phyloP scores from a whole-genome alignment of 441 rosid species.

The Populus tomentosa region DNA sequence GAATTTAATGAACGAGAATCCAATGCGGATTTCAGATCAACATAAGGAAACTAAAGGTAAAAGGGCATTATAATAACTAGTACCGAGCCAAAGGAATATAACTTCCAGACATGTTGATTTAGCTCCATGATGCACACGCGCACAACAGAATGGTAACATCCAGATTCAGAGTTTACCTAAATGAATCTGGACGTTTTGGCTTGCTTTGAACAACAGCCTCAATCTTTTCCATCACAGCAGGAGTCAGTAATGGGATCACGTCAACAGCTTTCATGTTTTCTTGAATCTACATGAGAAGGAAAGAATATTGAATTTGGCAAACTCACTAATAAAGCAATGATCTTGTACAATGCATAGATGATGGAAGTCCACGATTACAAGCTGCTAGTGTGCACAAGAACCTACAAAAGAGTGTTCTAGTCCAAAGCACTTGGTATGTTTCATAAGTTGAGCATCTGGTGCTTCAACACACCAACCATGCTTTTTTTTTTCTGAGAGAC shows the following conservation, averaged over 20 bases:
- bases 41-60: neutral
- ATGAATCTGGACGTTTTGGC: conserved; percentile 88
- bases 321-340: neutral
- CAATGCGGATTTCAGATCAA: neutral
- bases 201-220: conserved; percentile 77
- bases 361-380: neutral
- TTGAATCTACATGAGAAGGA: conserved; percentile 54
- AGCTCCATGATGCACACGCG: neutral
- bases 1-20: neutral
- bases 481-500: neutral
- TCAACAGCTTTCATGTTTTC: conserved; percentile 96
- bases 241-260: conserved; percentile 76
- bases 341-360: neutral
- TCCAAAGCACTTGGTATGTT: neutral
- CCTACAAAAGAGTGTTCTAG: neutral
- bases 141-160: neutral
- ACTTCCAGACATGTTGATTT: neutral
- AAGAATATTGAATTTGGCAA: neutral
- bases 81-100: neutral
- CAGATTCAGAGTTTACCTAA: conserved; percentile 37
- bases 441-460: neutral
- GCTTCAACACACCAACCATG: neutral
- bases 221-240: conserved; percentile 78
- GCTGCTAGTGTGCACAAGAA: neutral
- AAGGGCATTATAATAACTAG: neutral